Conservation (phyloP, 2,329 filamentous ascomycete species). For the Cladophialophora carrionii region DNA sequence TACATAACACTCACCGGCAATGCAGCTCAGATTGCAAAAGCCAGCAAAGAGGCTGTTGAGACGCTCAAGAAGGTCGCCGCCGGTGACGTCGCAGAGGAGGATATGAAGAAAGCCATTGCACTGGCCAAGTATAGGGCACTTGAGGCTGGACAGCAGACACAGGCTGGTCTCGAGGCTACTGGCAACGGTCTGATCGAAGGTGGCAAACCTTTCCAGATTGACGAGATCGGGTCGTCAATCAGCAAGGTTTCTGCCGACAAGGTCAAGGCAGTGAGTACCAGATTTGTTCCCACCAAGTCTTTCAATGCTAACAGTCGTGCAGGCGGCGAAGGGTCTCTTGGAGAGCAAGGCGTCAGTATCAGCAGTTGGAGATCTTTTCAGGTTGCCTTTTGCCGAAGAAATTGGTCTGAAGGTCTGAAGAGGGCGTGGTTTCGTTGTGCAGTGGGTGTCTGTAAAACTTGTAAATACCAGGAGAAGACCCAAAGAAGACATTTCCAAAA, state of each 20-base stretch:
- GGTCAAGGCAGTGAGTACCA: conserved; percentile 71
- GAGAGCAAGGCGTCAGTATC: conserved; percentile 87
- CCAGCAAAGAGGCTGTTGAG: conserved; percentile 76
- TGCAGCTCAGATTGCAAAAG: conserved; percentile 71
- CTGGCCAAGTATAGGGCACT: conserved; percentile 92
- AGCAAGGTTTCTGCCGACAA: conserved; percentile 81
- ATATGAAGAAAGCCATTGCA: conserved; percentile 87
- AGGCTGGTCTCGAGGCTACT: conserved; percentile 77
- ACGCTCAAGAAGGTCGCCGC: conserved; percentile 78
- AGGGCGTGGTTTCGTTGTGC: conserved; percentile 1
- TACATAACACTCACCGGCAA: conserved; percentile 78
- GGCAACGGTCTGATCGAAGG: conserved; percentile 81
- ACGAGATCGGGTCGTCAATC: conserved; percentile 75
- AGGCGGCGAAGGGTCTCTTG: conserved; percentile 87
- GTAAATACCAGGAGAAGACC: conserved; percentile 7
- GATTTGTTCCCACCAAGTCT: not conserved
- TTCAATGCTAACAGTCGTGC: conserved; percentile 29
- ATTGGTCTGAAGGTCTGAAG: conserved; percentile 89
- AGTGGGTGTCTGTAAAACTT: conserved; percentile 8
- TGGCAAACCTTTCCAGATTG: conserved; percentile 80
- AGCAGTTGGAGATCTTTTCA: conserved; percentile 86
- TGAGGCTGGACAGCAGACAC: conserved; percentile 76
- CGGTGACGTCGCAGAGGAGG: conserved; percentile 77
- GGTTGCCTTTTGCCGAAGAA: conserved; percentile 90
- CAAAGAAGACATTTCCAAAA: not conserved